Percentiles rank a stretch among this genome's conserved stretches.
phyloP scores from a whole-genome alignment of 495 filamentous ascomycete species.

The Neurospora sp. region DNA sequence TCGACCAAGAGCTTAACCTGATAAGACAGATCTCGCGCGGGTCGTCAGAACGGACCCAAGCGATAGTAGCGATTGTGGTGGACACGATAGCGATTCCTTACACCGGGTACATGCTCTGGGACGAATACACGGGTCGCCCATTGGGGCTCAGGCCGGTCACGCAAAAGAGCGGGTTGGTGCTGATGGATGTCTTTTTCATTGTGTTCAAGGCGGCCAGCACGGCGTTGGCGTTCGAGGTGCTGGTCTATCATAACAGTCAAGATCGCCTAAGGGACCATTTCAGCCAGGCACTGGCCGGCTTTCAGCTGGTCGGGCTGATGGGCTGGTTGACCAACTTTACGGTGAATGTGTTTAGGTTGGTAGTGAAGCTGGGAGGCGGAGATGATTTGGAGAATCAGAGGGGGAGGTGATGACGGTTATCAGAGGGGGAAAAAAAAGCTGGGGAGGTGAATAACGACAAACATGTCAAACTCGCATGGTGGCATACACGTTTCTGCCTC shows the following conservation, averaged over 20 bases:
- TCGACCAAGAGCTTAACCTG: not conserved
- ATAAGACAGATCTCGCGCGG: not conserved
- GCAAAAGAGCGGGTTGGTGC: conserved; percentile 76
- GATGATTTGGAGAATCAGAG: conserved; percentile 24
- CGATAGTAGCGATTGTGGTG: conserved; percentile 82
- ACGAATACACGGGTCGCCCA: conserved; percentile 92
- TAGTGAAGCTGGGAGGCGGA: conserved; percentile 56
- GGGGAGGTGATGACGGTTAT: not conserved
- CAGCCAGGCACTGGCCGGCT: conserved; percentile 68
- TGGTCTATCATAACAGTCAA: conserved; percentile 53
- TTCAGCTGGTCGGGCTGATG: conserved; percentile 73
- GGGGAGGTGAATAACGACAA: not conserved
- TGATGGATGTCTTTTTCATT: conserved; percentile 91
- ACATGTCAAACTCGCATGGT: not conserved
- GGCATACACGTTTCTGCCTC: not conserved
- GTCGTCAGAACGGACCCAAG: conserved; percentile 56
- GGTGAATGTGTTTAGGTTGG: conserved; percentile 78
- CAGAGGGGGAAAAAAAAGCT: not conserved
- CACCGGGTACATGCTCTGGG: conserved; percentile 84
- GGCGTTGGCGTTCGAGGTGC: conserved; percentile 74
- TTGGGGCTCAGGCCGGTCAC: conserved; percentile 73
- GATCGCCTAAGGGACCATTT: conserved; percentile 48
- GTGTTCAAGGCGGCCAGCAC: conserved; percentile 91
- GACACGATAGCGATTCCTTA: conserved; percentile 85
- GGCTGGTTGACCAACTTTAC: conserved; percentile 87